Conservation (phyloP, 148 eudicot genomes). For the Chenopodium album region DNA sequence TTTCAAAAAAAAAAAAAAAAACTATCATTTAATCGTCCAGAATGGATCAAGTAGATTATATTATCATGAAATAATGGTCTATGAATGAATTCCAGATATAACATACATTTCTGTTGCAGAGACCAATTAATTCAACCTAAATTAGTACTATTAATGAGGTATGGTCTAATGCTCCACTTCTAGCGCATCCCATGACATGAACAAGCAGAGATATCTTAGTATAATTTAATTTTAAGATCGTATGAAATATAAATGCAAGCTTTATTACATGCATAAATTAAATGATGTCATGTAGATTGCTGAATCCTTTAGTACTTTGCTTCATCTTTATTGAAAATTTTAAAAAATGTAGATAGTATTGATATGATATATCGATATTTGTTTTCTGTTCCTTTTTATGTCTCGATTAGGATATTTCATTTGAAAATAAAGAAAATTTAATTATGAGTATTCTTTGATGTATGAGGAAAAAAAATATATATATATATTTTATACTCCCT, state of each 20-base stretch:
- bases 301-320: background rate
- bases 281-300: background rate
- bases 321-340: background rate
- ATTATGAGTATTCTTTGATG: too few species aligned
- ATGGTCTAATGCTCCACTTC: background rate
- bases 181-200: background rate
- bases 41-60: background rate
- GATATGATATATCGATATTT: background rate
- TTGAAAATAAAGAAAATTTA: too few species aligned
- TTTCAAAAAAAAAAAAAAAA: background rate
- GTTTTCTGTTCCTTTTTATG: too few species aligned
- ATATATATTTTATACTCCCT: too few species aligned
- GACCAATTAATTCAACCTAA: background rate
- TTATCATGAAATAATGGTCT: background rate
- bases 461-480: too few species aligned
- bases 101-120: background rate
- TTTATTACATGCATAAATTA: background rate
- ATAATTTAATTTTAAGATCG: background rate
- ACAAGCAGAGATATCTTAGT: background rate
- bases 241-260: background rate
- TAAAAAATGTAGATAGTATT: background rate
- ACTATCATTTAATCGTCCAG: background rate
- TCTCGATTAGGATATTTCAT: too few species aligned
- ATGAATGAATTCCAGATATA: background rate
- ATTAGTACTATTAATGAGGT: background rate